phyloP scores from a whole-genome alignment of 2,329 filamentous ascomycete genomes.

The Fusarium marasasianum region DNA sequence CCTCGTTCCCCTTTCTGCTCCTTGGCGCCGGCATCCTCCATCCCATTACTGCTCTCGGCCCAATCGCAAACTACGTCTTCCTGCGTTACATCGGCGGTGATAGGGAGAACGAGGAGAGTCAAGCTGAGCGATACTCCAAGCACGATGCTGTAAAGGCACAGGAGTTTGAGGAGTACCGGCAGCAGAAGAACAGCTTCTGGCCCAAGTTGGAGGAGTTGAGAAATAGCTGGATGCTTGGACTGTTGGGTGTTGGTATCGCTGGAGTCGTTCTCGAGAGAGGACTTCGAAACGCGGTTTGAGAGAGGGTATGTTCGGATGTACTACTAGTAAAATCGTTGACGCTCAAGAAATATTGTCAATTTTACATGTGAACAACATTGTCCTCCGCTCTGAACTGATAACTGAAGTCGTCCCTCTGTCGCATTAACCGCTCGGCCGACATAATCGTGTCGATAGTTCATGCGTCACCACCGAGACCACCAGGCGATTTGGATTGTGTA shows the following conservation, averaged over 20 bases:
- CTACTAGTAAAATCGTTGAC: too few species aligned
- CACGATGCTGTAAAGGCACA: not conserved
- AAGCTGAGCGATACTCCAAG: conserved; percentile 4
- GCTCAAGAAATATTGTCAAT: not conserved
- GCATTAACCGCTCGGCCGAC: rapidly evolving
- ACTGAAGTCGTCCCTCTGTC: not conserved
- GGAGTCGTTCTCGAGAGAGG: conserved; percentile 3
- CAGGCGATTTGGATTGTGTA: not conserved
- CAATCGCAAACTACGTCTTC: conserved; percentile 14
- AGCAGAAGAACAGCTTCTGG: conserved; percentile 24
- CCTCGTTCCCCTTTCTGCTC: conserved; percentile 10
- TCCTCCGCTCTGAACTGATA: not conserved
- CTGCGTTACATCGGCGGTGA: conserved; percentile 8
- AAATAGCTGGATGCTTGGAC: not conserved
- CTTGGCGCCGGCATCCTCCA: conserved; percentile 1
- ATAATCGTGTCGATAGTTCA: not conserved
- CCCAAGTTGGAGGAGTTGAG: not conserved
- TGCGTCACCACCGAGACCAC: not conserved
- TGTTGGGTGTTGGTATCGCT: not conserved
- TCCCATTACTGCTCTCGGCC: not conserved
- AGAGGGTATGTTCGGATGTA: not conserved
- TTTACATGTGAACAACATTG: rapidly evolving
- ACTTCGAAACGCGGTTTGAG: not conserved
- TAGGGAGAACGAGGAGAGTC: conserved; percentile 6
- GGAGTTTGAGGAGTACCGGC: not conserved